Evolutionary conservation across 805 yeast species (phyloP).

Genomic region (Candida quercuum): DNA sequence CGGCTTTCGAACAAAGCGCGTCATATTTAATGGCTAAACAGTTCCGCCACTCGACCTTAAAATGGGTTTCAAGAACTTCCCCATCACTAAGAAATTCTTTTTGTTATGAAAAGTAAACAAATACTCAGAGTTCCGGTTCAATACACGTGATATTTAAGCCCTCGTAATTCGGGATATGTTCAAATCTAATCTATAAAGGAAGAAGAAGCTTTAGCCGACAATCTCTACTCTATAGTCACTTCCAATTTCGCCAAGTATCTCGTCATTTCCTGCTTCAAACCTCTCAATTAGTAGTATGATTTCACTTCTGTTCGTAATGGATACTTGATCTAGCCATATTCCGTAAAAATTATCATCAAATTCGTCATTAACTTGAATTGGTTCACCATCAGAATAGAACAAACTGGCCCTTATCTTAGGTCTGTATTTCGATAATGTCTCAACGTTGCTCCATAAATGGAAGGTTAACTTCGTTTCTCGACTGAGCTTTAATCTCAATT

Average conservation of each 20-base stretch:
- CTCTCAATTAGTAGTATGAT: constrained; percentile 41
- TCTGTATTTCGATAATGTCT: constrained; percentile 27
- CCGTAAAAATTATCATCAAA: constrained; percentile 43
- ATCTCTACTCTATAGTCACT: constrained; percentile 17
- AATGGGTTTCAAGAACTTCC: no score
- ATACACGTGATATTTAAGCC: neutral
- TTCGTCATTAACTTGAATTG: constrained; percentile 30
- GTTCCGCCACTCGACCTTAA: no score
- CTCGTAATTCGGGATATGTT: no score
- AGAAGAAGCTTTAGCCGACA: no score
- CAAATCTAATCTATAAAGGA: no score
- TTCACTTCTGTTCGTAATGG: constrained; percentile 18
- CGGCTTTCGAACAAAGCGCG: constrained; percentile 16
- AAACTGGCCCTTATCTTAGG: constrained; percentile 43
- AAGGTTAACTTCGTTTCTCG: constrained; percentile 17
- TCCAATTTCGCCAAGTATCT: constrained; percentile 34
- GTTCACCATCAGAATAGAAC: constrained; percentile 25
- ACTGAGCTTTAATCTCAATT: constrained; percentile 24
- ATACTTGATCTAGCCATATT: constrained; percentile 24
- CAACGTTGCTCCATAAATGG: constrained; percentile 14
- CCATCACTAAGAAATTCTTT: no score
- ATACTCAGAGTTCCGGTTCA: neutral
- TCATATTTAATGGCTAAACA: constrained; percentile 6
- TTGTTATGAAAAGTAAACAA: neutral
- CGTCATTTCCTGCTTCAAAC: constrained; percentile 42